Conservation (phyloP, 257 asterid genomes). For the Capsicum baccatum region DNA sequence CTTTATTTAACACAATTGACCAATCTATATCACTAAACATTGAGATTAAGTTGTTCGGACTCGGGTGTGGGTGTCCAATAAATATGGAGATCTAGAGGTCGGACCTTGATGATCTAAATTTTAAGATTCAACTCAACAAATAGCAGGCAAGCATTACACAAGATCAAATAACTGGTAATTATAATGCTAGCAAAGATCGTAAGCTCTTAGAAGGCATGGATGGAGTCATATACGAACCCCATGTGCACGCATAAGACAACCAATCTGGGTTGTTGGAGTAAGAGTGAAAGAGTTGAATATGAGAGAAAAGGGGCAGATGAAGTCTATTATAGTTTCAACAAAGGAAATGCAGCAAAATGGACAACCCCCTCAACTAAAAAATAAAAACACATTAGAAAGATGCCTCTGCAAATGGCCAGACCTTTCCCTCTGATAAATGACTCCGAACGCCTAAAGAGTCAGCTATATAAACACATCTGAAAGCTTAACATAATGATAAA, state of each 20-base stretch:
- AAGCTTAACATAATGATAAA: no score
- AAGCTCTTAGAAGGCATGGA: not conserved
- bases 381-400: no score
- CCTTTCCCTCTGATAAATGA: no score
- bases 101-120: no score
- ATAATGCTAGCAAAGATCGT: not conserved
- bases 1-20: not conserved
- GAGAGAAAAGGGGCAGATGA: not conserved
- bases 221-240: not conserved
- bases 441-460: no score
- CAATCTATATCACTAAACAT: not conserved
- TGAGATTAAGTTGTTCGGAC: not conserved
- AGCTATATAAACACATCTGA: no score
- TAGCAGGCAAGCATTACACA: not conserved
- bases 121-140: no score
- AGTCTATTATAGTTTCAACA: slow-evolving; percentile 2
- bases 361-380: not conserved
- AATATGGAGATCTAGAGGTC: not conserved
- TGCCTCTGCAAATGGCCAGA: no score
- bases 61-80: not conserved
- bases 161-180: not conserved
- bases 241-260: not conserved
- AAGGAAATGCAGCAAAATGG: not conserved
- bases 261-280: not conserved
- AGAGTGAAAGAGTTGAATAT: not conserved